Evolutionary conservation across 176 grass and related monocot species (phyloP).

Genomic region (Bromus sterilis): DNA sequence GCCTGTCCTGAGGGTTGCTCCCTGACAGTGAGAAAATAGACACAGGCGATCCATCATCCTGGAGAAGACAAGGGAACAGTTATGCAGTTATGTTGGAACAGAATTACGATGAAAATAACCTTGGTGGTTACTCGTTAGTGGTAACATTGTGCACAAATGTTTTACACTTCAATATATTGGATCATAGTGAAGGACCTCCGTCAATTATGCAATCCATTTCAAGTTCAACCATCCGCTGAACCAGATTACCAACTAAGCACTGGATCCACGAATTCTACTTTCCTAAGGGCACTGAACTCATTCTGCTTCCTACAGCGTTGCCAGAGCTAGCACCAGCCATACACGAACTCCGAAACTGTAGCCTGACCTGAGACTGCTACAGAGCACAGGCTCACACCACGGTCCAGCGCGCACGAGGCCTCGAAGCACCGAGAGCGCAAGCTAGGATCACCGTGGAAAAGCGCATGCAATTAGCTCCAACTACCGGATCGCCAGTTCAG

Average conservation of each 20-base stretch:
- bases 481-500: neutral
- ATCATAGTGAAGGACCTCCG: neutral
- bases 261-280: slow-evolving; percentile 6
- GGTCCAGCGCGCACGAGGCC: neutral
- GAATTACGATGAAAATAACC: neutral
- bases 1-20: slow-evolving; percentile 82
- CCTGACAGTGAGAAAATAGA: slow-evolving; percentile 96
- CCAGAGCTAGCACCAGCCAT: neutral
- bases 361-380: neutral
- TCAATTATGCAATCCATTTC: neutral
- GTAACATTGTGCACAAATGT: neutral
- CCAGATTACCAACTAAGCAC: neutral
- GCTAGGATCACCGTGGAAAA: neutral
- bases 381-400: neutral
- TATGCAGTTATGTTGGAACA: neutral
- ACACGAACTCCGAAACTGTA: neutral
- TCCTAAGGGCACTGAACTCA: neutral
- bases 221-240: neutral
- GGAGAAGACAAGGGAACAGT: slow-evolving; percentile 32
- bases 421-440: neutral
- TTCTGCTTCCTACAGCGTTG: neutral
- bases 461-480: neutral
- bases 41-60: slow-evolving; percentile 92
- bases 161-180: neutral
- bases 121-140: neutral